These are phyloP conservation scores for Ogataea thermomethanolica DNA, from an alignment of 805 yeast species.

Conservation along the genomic window DNA sequence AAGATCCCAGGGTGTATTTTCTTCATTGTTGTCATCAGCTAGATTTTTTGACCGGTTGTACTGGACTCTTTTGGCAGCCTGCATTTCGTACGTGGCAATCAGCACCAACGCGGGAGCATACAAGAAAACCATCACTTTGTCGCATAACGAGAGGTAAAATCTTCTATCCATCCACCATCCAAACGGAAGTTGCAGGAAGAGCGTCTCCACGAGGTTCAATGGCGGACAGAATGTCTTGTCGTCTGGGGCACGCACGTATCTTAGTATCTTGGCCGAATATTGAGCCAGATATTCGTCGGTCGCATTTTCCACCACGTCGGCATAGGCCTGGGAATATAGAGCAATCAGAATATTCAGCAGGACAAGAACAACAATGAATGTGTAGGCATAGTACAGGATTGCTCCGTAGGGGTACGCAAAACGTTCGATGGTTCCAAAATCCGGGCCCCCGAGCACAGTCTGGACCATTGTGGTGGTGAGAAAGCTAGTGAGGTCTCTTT, in stretches of 20 bases:
- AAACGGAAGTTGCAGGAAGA: constrained; percentile 44
- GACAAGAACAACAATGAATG: constrained; percentile 70
- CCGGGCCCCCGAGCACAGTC: constrained; percentile 73
- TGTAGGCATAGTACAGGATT: constrained; percentile 71
- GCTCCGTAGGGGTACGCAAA: constrained; percentile 86
- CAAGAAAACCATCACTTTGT: constrained; percentile 56
- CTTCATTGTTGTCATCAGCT: constrained; percentile 77
- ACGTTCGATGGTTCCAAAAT: constrained; percentile 61
- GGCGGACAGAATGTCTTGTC: constrained; percentile 84
- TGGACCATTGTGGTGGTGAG: constrained; percentile 63
- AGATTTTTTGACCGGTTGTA: constrained; percentile 63
- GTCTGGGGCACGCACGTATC: constrained; percentile 87
- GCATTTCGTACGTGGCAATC: constrained; percentile 61
- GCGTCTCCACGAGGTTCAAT: constrained; percentile 65
- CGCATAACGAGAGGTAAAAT: constrained; percentile 41
- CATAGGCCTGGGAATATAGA: constrained; percentile 78
- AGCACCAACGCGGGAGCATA: constrained; percentile 65
- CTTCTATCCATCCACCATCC: constrained; percentile 34
- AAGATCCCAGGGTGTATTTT: constrained; percentile 77
- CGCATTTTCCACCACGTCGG: constrained; percentile 76
- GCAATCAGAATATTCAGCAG: constrained; percentile 83
- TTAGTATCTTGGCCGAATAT: constrained; percentile 77
- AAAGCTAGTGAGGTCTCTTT: constrained; percentile 64
- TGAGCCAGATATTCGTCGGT: constrained; percentile 81
- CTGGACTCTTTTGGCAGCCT: constrained; percentile 62